A percentile compares a stretch with the other conserved stretches of the same genome.
Evolutionary conservation across 208 protist species (phyloP).

Genomic region (Leishmania lainsoni): DNA sequence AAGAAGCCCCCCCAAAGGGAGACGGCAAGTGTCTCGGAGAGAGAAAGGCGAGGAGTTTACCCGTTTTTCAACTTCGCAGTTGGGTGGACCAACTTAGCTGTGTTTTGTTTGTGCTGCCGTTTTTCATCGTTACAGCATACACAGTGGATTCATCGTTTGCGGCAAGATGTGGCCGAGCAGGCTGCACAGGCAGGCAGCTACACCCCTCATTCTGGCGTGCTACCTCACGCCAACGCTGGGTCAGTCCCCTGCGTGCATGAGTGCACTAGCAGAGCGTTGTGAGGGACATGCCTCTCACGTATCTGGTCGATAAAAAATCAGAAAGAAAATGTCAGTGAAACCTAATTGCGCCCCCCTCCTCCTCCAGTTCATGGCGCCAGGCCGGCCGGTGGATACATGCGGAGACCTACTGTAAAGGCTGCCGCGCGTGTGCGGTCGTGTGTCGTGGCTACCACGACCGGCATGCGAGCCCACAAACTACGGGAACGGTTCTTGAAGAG

Average conservation of each 20-base stretch:
- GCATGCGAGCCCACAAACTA: conserved; percentile 44
- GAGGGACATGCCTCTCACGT: background rate
- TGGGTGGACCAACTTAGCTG: background rate
- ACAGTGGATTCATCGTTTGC: background rate
- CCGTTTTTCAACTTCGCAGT: background rate
- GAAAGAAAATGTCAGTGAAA: background rate
- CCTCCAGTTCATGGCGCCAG: conserved; percentile 4
- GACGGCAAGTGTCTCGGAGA: background rate
- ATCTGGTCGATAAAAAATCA: background rate
- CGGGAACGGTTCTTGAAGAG: conserved; percentile 62
- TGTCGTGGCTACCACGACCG: conserved; percentile 66
- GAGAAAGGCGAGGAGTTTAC: background rate
- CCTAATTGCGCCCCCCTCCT: background rate
- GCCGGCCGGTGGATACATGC: conserved; percentile 63
- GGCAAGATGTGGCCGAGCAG: background rate
- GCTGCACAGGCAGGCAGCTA: background rate
- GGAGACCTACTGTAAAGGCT: conserved; percentile 61
- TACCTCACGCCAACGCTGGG: background rate
- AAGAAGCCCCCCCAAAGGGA: background rate
- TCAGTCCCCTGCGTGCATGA: background rate
- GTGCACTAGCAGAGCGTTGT: background rate
- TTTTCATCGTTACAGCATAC: background rate
- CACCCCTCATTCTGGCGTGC: background rate
- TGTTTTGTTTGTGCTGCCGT: background rate
- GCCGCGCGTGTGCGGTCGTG: conserved; percentile 40